A percentile compares a stretch with the other conserved stretches of the same genome.
phyloP scores from a whole-genome alignment of 2,329 filamentous ascomycete genomes.

The Akanthomyces lecanii region DNA sequence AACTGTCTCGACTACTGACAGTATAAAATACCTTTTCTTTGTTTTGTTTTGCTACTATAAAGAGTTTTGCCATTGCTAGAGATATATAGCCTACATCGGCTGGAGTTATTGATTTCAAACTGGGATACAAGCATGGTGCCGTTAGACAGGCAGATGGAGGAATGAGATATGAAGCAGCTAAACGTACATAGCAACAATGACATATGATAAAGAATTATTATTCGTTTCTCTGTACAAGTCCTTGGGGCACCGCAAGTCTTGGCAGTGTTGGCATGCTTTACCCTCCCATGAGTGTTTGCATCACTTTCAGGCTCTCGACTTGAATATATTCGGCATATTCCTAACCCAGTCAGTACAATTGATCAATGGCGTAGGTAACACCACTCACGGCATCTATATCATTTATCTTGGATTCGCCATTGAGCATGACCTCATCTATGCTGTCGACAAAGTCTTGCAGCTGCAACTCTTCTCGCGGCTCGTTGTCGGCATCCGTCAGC shows the following conservation, averaged over 20 bases:
- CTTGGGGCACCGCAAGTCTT: too few relatives aligned
- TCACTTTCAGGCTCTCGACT: constrained; percentile 22
- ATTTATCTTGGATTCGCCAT: constrained; percentile 25
- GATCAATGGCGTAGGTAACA: accelerated
- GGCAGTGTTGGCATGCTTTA: not conserved
- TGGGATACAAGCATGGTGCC: constrained; percentile 7
- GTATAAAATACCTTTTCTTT: not conserved
- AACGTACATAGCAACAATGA: constrained; percentile 15
- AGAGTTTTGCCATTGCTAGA: constrained; percentile 11
- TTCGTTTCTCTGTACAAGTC: too few relatives aligned
- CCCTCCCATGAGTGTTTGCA: constrained; percentile 16
- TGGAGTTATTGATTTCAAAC: constrained; percentile 14
- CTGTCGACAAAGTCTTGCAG: not conserved
- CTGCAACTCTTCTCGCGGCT: not conserved
- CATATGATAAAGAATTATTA: not conserved
- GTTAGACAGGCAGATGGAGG: not conserved
- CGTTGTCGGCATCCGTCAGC: not conserved
- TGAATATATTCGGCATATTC: constrained; percentile 27
- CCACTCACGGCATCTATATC: constrained; percentile 28
- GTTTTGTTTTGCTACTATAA: constrained; percentile 2
- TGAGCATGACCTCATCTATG: not conserved
- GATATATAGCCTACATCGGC: constrained; percentile 14
- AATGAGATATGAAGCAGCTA: constrained; percentile 7
- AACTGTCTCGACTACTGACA: constrained; percentile 18
- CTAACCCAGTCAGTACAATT: constrained; percentile 19